A percentile compares a stretch with the other conserved stretches of the same genome.
Evolutionary conservation across 441 rosid species (phyloP).

Genomic region (Adansonia grandidieri): DNA sequence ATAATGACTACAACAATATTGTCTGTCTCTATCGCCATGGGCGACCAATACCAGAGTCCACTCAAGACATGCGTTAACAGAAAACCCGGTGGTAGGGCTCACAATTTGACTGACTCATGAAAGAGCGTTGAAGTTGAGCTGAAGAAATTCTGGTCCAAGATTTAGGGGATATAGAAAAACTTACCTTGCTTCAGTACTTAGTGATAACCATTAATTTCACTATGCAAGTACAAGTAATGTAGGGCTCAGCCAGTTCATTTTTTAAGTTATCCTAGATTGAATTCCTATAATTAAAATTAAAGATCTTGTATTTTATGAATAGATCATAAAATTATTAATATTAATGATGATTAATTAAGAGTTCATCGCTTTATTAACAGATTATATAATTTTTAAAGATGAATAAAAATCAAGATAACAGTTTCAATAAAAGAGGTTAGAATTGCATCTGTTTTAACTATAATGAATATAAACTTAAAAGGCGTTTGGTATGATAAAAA

Average conservation of each 20-base stretch:
- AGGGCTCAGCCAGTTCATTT: neutral
- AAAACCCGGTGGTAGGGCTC: constrained; percentile 10
- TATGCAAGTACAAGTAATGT: neutral
- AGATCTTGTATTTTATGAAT: no score
- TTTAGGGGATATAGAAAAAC: neutral
- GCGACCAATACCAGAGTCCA: neutral
- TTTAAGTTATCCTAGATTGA: no score
- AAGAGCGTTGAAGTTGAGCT: no score
- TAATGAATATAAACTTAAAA: no score
- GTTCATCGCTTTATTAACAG: no score
- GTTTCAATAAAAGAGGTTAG: neutral
- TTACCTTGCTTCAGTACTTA: neutral
- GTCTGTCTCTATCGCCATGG: neutral
- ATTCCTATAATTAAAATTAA: no score
- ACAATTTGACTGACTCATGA: neutral
- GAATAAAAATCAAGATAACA: neutral
- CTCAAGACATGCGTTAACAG: neutral
- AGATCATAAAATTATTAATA: no score
- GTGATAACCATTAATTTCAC: no score
- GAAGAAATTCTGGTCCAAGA: neutral
- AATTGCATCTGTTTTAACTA: neutral
- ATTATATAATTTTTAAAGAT: no score
- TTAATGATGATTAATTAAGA: neutral
- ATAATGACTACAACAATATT: no score
- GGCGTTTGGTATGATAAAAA: no score